Percentiles rank a stretch among this genome's conserved stretches.
Evolutionary conservation across 2,329 filamentous ascomycete species (phyloP).

Genomic region (Ilyonectria robusta): DNA sequence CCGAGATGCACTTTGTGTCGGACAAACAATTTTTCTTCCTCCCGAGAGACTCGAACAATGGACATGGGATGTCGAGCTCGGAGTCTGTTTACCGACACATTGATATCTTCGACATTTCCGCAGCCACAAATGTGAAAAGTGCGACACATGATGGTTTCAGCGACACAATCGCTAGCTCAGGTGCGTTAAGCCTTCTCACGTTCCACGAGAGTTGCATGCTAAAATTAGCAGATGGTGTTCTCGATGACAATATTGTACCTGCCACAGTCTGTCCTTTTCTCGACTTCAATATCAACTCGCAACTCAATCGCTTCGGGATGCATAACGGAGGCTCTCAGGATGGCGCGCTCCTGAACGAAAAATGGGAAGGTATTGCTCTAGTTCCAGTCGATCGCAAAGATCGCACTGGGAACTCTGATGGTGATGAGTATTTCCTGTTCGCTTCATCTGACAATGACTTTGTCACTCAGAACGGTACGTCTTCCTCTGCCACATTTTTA

Average conservation of each 20-base stretch:
- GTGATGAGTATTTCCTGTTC: slow-evolving; percentile 77
- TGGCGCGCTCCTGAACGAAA: slow-evolving; percentile 76
- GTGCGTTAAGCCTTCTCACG: neutral
- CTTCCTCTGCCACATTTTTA: slow-evolving; percentile 28
- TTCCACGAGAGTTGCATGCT: neutral
- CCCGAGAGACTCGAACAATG: slow-evolving; percentile 73
- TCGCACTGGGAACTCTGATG: slow-evolving; percentile 43
- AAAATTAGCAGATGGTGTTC: slow-evolving; percentile 58
- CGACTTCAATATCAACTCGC: slow-evolving; percentile 76
- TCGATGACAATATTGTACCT: slow-evolving; percentile 68
- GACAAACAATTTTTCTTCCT: slow-evolving; percentile 77
- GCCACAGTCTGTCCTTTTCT: slow-evolving; percentile 77
- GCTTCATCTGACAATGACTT: slow-evolving; percentile 82
- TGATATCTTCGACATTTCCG: slow-evolving; percentile 76
- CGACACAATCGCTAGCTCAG: slow-evolving; percentile 41
- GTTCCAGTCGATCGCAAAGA: slow-evolving; percentile 65
- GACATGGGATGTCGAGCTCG: slow-evolving; percentile 67
- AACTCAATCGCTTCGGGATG: slow-evolving; percentile 76
- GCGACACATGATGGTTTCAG: slow-evolving; percentile 53
- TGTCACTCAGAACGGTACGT: slow-evolving; percentile 76
- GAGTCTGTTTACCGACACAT: slow-evolving; percentile 76
- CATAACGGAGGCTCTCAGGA: slow-evolving; percentile 78
- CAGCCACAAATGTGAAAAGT: slow-evolving; percentile 73
- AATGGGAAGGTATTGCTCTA: slow-evolving; percentile 80
- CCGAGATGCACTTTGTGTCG: slow-evolving; percentile 76